Percentiles rank a stretch among this genome's conserved stretches.
Evolutionary conservation across 768 basidiomycete genomes (phyloP).

Genomic region (Serendipita sp.): DNA sequence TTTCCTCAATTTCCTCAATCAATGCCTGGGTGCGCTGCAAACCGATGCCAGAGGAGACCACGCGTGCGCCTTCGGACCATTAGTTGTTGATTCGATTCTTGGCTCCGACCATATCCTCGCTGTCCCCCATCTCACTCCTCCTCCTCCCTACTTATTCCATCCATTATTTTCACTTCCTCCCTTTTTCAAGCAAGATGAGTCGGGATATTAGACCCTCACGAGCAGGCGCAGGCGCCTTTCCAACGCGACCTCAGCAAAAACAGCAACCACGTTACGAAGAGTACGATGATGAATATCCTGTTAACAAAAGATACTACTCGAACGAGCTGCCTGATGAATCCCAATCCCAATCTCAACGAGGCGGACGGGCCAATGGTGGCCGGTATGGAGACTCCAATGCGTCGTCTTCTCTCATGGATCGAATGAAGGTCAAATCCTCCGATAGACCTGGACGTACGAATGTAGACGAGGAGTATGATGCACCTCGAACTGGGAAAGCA

Average conservation of each 20-base stretch:
- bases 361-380: neutral
- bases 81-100: conserved; percentile 10
- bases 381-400: conserved; percentile 13
- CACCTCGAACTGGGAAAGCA: neutral
- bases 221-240: neutral
- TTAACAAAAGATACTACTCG: neutral
- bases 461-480: conserved; percentile 24
- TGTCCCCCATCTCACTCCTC: neutral
- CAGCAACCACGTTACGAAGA: neutral
- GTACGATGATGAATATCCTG: neutral
- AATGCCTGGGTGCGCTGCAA: too few species aligned
- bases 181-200: neutral
- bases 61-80: conserved; percentile 5
- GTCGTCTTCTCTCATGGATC: conserved; percentile 23
- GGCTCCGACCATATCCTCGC: neutral
- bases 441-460: conserved; percentile 29
- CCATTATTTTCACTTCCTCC: neutral
- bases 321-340: neutral
- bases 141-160: too few species aligned
- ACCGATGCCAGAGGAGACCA: neutral
- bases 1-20: too few species aligned
- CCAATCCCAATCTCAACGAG: neutral
- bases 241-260: neutral
- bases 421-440: conserved; percentile 19
- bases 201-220: neutral